These are phyloP conservation scores for Podospora conica DNA, from an alignment of 495 filamentous ascomycete genomes.

Conservation along the genomic window DNA sequence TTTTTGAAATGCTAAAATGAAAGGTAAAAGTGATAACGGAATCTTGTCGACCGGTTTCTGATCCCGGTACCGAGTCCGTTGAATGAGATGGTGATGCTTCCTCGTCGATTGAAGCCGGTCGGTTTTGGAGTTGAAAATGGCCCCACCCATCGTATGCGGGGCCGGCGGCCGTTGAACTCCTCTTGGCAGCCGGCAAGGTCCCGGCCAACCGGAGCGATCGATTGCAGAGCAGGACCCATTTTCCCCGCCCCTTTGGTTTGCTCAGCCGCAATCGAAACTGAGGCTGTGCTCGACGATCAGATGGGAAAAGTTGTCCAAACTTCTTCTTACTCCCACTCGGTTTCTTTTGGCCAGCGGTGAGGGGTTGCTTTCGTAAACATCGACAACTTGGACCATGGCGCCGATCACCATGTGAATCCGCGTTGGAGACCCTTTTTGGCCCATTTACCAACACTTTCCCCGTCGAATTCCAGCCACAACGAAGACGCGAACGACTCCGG, in stretches of 20 bases:
- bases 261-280: constrained; percentile 9
- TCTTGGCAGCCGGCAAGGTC: not conserved
- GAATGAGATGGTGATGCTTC: too few relatives aligned
- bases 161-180: not conserved
- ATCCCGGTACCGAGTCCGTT: too few relatives aligned
- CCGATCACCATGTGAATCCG: not conserved
- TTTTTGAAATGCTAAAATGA: not conserved
- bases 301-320: not conserved
- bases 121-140: too few relatives aligned
- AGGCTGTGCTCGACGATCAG: not conserved
- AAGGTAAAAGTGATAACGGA: not conserved
- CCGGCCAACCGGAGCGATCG: not conserved
- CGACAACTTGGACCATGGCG: not conserved
- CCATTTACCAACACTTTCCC: not conserved
- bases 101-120: too few relatives aligned
- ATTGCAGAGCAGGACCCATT: not conserved
- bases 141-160: too few relatives aligned
- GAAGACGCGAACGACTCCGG: not conserved
- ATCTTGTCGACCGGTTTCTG: not conserved
- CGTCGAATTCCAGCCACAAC: not conserved
- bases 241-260: constrained; percentile 3
- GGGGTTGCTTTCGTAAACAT: not conserved
- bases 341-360: not conserved
- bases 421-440: not conserved
- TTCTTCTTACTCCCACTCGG: not conserved